These are phyloP conservation scores for Candida peoriensis DNA, from an alignment of 805 yeast species.

Conservation along the genomic window DNA sequence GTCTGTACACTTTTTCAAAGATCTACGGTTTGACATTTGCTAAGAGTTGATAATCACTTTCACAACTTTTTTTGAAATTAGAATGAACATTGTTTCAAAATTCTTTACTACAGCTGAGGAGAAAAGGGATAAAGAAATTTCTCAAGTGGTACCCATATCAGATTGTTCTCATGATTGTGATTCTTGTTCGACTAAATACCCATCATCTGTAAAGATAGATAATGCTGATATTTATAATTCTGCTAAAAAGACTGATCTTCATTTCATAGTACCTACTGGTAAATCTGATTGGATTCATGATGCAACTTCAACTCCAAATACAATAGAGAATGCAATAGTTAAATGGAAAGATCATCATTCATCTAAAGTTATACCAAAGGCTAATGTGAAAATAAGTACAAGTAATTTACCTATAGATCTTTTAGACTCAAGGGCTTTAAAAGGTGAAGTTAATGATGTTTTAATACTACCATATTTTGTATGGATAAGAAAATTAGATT, in stretches of 20 bases:
- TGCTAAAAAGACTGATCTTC: slow-evolving; percentile 64
- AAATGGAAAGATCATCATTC: slow-evolving; percentile 32
- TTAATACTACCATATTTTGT: slow-evolving; percentile 70
- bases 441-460: slow-evolving; percentile 49
- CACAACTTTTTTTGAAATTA: not conserved
- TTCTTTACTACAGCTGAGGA: not conserved
- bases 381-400: slow-evolving; percentile 45
- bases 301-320: slow-evolving; percentile 45
- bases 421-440: slow-evolving; percentile 36
- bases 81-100: not conserved
- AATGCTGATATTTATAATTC: slow-evolving; percentile 48
- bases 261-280: slow-evolving; percentile 79
- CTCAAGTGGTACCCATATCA: slow-evolving; percentile 38
- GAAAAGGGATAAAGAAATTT: slow-evolving; percentile 26
- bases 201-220: slow-evolving; percentile 43
- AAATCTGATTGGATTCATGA: slow-evolving; percentile 80
- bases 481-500: slow-evolving; percentile 52
- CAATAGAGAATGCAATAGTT: slow-evolving; percentile 42
- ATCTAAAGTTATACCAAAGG: slow-evolving; percentile 18
- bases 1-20: not conserved
- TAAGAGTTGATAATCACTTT: not conserved
- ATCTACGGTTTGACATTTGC: not conserved
- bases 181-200: slow-evolving; percentile 49
- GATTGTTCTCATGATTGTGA: slow-evolving; percentile 50
- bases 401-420: slow-evolving; percentile 48